Evolutionary conservation across 257 asterid genomes (phyloP).

Genomic region (Avicennia marina): DNA sequence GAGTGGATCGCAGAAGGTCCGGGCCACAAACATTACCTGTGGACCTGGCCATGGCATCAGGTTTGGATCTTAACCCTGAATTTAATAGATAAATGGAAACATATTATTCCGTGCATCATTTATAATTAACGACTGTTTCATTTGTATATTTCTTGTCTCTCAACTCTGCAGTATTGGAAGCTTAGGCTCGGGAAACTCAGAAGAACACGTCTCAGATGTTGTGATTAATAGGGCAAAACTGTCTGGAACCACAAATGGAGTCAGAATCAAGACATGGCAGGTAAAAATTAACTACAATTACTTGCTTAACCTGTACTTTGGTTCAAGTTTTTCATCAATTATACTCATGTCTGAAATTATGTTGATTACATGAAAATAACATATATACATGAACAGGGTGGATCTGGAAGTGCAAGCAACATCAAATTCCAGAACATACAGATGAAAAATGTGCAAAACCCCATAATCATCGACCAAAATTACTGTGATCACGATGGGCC

Average conservation of each 20-base stretch:
- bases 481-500: conserved; percentile 64
- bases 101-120: no score
- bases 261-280: conserved; percentile 92
- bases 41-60: conserved; percentile 99
- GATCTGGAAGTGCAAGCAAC: conserved; percentile 79
- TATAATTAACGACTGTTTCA: no score
- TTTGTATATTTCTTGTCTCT: no score
- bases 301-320: no score
- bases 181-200: conserved; percentile 60
- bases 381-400: conserved; percentile 70
- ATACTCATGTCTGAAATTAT: no score
- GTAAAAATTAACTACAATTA: no score
- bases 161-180: conserved; percentile 75
- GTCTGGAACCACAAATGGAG: conserved; percentile 66
- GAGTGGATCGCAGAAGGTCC: conserved; percentile 48
- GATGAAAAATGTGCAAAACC: conserved; percentile 64
- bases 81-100: not conserved
- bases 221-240: conserved; percentile 59
- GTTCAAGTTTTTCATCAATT: no score
- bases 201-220: conserved; percentile 61
- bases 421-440: conserved; percentile 58
- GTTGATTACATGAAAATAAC: no score
- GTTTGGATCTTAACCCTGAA: conserved; percentile 20
- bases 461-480: conserved; percentile 72
- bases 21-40: conserved; percentile 46